These are phyloP conservation scores for Colletotrichum cuscutae DNA, from an alignment of 2,329 filamentous ascomycete species.

Conservation along the genomic window DNA sequence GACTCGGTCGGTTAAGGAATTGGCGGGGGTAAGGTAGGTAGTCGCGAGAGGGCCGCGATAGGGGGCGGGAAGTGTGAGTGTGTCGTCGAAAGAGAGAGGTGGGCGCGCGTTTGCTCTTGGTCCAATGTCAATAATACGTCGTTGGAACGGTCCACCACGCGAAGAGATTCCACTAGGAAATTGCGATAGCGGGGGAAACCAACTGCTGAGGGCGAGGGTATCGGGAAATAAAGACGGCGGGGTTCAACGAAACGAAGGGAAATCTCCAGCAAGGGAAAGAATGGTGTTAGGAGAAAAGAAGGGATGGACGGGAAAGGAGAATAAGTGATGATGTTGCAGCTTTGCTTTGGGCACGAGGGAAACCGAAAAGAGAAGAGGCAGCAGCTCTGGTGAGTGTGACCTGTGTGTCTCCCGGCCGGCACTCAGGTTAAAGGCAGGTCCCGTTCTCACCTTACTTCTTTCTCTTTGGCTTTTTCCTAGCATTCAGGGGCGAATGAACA, in stretches of 20 bases:
- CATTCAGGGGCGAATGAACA: constrained; percentile 33
- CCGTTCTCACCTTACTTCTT: background rate
- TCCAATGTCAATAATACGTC: constrained; percentile 24
- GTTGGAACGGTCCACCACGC: constrained; percentile 15
- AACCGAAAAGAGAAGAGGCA: background rate
- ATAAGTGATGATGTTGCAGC: constrained; percentile 5
- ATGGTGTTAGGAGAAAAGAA: constrained; percentile 5
- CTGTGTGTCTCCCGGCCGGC: too few relatives aligned
- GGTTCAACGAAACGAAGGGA: constrained; percentile 20
- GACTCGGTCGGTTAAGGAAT: constrained; percentile 4
- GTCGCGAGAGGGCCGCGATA: constrained; percentile 9
- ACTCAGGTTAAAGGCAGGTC: constrained; percentile 22
- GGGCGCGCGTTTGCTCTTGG: constrained; percentile 27
- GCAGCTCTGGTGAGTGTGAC: background rate
- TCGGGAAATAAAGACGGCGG: constrained; percentile 6
- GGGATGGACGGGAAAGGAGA: background rate
- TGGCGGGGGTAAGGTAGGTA: constrained; percentile 3
- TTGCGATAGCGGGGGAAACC: constrained; percentile 11
- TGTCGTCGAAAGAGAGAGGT: constrained; percentile 16
- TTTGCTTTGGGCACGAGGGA: background rate
- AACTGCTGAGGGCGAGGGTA: constrained; percentile 17
- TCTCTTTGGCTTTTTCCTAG: constrained; percentile 2
- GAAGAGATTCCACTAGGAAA: constrained; percentile 13
- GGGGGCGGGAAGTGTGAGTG: constrained; percentile 5
- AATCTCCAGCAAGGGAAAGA: constrained; percentile 28